phyloP scores from a whole-genome alignment of 306 rosid genomes.

The Prunus kanzakura region DNA sequence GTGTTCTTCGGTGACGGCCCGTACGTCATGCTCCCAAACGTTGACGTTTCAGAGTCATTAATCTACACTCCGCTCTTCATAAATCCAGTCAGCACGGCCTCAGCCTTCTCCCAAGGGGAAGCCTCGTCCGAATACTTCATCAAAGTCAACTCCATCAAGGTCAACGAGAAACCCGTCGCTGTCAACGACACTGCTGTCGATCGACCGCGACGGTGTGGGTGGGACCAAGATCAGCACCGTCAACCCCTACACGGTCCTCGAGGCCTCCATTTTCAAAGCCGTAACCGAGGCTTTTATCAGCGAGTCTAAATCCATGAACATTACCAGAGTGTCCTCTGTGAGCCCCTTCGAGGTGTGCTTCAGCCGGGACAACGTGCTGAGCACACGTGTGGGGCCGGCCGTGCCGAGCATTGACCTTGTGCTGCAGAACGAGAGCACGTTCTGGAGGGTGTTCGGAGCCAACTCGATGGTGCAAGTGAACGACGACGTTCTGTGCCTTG shows the following conservation, averaged over 20 bases:
- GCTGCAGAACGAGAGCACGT: constrained; percentile 41
- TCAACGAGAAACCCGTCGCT: constrained; percentile 24
- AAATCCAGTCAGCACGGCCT: constrained; percentile 62
- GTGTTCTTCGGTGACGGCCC: constrained; percentile 54
- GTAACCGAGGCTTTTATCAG: constrained; percentile 36
- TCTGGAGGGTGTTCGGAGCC: constrained; percentile 50
- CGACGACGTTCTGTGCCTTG: constrained; percentile 52
- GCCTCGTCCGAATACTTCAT: constrained; percentile 59
- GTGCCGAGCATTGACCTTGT: constrained; percentile 56
- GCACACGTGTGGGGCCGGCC: constrained; percentile 45
- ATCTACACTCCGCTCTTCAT: constrained; percentile 36
- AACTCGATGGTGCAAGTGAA: constrained; percentile 62
- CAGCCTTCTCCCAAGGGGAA: constrained; percentile 38
- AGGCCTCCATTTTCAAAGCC: constrained; percentile 50
- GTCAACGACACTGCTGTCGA: constrained; percentile 42
- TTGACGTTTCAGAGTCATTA: constrained; percentile 30
- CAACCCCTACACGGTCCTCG: constrained; percentile 56
- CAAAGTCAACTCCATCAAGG: constrained; percentile 39
- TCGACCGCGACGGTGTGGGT: constrained; percentile 43
- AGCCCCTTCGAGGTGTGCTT: constrained; percentile 51
- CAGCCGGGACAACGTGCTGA: constrained; percentile 15
- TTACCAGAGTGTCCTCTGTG: constrained; percentile 23
- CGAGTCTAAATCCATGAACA: constrained; percentile 38
- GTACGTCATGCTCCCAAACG: constrained; percentile 41
- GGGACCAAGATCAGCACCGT: constrained; percentile 79